phyloP scores from a whole-genome alignment of 1,139 yeast genomes.

The Debaryomyces singareniensis region DNA sequence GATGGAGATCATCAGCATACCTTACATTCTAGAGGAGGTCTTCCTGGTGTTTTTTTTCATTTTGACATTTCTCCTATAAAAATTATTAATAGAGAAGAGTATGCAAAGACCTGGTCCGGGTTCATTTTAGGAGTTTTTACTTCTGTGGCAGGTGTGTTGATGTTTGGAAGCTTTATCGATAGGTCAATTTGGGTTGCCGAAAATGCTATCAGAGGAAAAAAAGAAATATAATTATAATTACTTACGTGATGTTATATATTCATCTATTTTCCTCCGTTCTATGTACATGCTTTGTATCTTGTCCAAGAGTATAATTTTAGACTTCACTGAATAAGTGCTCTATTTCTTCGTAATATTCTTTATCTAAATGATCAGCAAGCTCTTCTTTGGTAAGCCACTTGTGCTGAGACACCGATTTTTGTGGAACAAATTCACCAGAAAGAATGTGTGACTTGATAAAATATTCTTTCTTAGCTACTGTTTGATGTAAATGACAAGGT shows the following conservation, averaged over 20 bases:
- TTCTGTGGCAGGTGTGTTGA: slow-evolving; percentile 87
- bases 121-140: slow-evolving; percentile 81
- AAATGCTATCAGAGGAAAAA: slow-evolving; percentile 69
- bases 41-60: slow-evolving; percentile 82
- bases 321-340: slow-evolving; percentile 47
- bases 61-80: slow-evolving; percentile 93
- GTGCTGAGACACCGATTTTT: slow-evolving; percentile 30
- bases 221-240: slow-evolving; percentile 28
- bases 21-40: slow-evolving; percentile 76
- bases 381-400: slow-evolving; percentile 89
- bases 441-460: slow-evolving; percentile 83
- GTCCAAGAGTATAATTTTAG: slow-evolving; percentile 32
- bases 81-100: slow-evolving; percentile 78
- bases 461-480: slow-evolving; percentile 43
- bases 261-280: slow-evolving; percentile 5
- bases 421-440: slow-evolving; percentile 73
- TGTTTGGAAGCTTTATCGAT: slow-evolving; percentile 86
- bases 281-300: slow-evolving; percentile 8
- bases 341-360: slow-evolving; percentile 49
- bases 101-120: slow-evolving; percentile 76
- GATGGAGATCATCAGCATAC: slow-evolving; percentile 91
- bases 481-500: slow-evolving; percentile 64
- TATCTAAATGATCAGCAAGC: slow-evolving; percentile 47
- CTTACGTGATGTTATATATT: slow-evolving; percentile 1
- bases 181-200: slow-evolving; percentile 88